phyloP scores from a whole-genome alignment of 164 flowering plant species.

The Akebia trifoliata region DNA sequence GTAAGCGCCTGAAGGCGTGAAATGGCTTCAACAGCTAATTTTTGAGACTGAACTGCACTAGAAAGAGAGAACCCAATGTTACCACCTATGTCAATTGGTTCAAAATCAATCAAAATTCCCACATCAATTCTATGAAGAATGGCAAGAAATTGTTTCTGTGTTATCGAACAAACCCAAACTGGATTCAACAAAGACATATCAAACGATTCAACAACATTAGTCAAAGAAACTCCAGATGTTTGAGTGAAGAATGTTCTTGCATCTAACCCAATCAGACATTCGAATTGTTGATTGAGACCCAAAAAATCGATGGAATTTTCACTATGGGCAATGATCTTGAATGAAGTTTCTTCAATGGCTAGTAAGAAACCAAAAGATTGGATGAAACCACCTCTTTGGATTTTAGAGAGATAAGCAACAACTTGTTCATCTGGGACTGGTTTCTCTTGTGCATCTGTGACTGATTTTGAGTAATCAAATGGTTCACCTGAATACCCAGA shows the following conservation, averaged over 20 bases:
- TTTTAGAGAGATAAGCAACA: slow-evolving; percentile 47
- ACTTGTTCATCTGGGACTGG: slow-evolving; percentile 50
- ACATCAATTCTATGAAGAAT: slow-evolving; percentile 69
- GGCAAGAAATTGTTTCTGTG: slow-evolving; percentile 58
- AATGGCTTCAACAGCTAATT: slow-evolving; percentile 63
- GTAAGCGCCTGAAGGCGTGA: slow-evolving; percentile 66
- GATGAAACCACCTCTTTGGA: slow-evolving; percentile 67
- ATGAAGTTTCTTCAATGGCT: slow-evolving; percentile 58
- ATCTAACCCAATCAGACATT: slow-evolving; percentile 56
- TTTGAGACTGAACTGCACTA: slow-evolving; percentile 67
- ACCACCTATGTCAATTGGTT: slow-evolving; percentile 48
- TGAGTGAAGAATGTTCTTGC: slow-evolving; percentile 54
- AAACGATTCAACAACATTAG: slow-evolving; percentile 40
- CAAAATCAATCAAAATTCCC: slow-evolving; percentile 66
- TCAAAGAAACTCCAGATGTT: slow-evolving; percentile 40
- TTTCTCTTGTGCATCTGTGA: slow-evolving; percentile 20
- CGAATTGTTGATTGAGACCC: slow-evolving; percentile 17
- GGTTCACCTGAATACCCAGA: slow-evolving; percentile 50
- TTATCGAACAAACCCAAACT: slow-evolving; percentile 48
- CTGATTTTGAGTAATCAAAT: slow-evolving; percentile 52
- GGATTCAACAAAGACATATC: slow-evolving; percentile 71
- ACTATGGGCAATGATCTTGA: slow-evolving; percentile 54
- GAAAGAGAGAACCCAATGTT: slow-evolving; percentile 50
- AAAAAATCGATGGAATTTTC: slow-evolving; percentile 56
- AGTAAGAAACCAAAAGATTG: slow-evolving; percentile 86